These are phyloP conservation scores for Cystobasidium sp. DNA, from an alignment of 1,284 basidiomycete species.

Conservation along the genomic window DNA sequence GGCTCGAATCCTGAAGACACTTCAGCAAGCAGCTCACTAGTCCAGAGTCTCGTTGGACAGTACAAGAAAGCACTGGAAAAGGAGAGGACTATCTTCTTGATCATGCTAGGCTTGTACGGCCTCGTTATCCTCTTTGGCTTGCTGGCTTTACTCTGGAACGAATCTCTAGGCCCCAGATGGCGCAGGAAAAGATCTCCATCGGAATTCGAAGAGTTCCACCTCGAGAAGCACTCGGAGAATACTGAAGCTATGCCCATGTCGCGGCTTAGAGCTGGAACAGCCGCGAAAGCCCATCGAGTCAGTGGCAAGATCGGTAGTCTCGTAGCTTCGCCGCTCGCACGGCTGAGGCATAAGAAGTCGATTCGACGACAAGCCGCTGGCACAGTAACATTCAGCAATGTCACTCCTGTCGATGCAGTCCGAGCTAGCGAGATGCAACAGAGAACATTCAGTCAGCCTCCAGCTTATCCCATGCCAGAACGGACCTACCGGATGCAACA, in stretches of 20 bases:
- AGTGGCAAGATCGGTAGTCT: background rate
- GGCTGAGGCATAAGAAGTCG: background rate
- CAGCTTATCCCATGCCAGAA: constrained; percentile 13
- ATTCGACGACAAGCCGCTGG: background rate
- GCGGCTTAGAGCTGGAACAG: background rate
- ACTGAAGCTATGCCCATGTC: background rate
- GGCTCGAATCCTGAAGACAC: constrained; percentile 42
- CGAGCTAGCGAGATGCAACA: background rate
- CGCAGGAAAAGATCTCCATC: constrained; percentile 58
- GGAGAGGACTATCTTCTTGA: constrained; percentile 78
- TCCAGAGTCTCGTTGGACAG: constrained; percentile 71
- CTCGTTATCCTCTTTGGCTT: constrained; percentile 75
- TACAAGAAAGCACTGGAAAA: constrained; percentile 75
- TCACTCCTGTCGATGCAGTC: background rate
- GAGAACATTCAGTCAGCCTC: constrained; percentile 20
- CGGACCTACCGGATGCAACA: constrained; percentile 1
- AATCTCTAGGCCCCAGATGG: constrained; percentile 63
- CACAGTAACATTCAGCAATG: background rate
- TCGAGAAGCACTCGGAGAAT: constrained; percentile 7
- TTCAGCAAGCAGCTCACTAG: constrained; percentile 57
- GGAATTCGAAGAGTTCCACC: constrained; percentile 10
- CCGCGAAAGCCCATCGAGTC: background rate
- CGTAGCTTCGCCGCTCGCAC: background rate
- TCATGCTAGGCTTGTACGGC: constrained; percentile 80
- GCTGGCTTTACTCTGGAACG: constrained; percentile 68